Conservation (phyloP, 805 yeast species). For the Candida maesae region DNA sequence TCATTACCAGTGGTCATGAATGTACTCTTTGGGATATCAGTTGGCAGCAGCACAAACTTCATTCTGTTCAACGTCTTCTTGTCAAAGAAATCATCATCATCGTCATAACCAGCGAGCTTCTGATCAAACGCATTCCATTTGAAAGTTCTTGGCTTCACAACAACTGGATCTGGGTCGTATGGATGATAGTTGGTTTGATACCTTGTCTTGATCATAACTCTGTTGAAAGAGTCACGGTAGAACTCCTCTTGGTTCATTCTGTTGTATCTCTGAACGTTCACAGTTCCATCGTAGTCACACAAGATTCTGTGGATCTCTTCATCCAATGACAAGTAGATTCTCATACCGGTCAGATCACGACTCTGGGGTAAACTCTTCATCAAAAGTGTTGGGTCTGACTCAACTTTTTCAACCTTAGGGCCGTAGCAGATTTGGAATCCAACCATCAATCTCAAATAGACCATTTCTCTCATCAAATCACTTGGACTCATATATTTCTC, state of each 20-base stretch:
- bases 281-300: constrained; percentile 64
- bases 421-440: constrained; percentile 93
- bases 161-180: constrained; percentile 53
- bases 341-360: constrained; percentile 46
- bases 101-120: constrained; percentile 86
- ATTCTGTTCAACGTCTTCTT: constrained; percentile 53
- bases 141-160: constrained; percentile 47
- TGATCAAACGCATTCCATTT: constrained; percentile 96
- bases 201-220: constrained; percentile 67
- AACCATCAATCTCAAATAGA: constrained; percentile 70
- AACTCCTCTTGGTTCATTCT: constrained; percentile 33
- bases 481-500: constrained; percentile 48
- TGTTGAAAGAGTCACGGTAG: constrained; percentile 35
- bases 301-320: constrained; percentile 84
- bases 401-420: constrained; percentile 59
- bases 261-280: constrained; percentile 75
- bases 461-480: constrained; percentile 80
- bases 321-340: constrained; percentile 71
- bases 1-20: constrained; percentile 35
- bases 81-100: constrained; percentile 57
- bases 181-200: constrained; percentile 65
- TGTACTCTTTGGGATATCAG: constrained; percentile 57
- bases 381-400: constrained; percentile 53
- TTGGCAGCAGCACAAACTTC: constrained; percentile 82
- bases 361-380: constrained; percentile 50